Evolutionary conservation across 805 yeast species (phyloP).

Genomic region (Candida maris): DNA sequence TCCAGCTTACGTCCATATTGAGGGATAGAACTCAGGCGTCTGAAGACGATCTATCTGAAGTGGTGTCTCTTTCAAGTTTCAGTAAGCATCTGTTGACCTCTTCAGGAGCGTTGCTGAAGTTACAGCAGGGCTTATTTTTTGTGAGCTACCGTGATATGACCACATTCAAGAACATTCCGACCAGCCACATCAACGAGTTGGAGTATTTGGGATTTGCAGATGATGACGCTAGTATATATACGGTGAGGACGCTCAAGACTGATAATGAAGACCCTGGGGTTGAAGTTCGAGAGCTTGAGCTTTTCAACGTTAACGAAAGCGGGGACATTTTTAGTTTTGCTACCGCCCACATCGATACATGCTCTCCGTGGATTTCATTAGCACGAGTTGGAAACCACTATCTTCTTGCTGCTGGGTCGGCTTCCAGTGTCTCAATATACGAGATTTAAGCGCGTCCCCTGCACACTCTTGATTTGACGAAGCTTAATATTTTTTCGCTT

Average conservation of each 20-base stretch:
- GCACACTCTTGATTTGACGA: no score
- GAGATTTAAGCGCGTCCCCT: slow-evolving; percentile 3
- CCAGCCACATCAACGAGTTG: neutral
- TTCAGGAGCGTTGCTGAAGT: slow-evolving; percentile 16
- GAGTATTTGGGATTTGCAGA: slow-evolving; percentile 12
- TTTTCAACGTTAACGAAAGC: slow-evolving; percentile 18
- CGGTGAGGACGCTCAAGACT: slow-evolving; percentile 1
- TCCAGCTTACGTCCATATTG: slow-evolving; percentile 3
- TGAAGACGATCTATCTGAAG: slow-evolving; percentile 5
- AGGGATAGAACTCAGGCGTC: slow-evolving; percentile 1
- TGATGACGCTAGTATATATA: slow-evolving; percentile 22
- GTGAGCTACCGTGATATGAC: slow-evolving; percentile 18
- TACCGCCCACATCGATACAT: slow-evolving; percentile 5
- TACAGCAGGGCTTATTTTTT: slow-evolving; percentile 16
- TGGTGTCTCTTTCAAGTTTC: slow-evolving; percentile 17
- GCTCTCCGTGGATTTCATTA: slow-evolving; percentile 15
- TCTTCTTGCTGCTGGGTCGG: slow-evolving; percentile 14
- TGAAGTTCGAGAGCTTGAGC: slow-evolving; percentile 4
- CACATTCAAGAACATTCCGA: slow-evolving; percentile 20
- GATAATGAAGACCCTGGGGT: neutral
- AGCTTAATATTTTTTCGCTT: neutral
- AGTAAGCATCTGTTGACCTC: slow-evolving; percentile 21
- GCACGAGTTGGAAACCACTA: slow-evolving; percentile 18
- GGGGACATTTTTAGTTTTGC: slow-evolving; percentile 20
- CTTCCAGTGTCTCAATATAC: slow-evolving; percentile 16